Base-by-base conservation (phyloP, 2,329 filamentous ascomycete genomes). In the Colletotrichum shisoi region DNA sequence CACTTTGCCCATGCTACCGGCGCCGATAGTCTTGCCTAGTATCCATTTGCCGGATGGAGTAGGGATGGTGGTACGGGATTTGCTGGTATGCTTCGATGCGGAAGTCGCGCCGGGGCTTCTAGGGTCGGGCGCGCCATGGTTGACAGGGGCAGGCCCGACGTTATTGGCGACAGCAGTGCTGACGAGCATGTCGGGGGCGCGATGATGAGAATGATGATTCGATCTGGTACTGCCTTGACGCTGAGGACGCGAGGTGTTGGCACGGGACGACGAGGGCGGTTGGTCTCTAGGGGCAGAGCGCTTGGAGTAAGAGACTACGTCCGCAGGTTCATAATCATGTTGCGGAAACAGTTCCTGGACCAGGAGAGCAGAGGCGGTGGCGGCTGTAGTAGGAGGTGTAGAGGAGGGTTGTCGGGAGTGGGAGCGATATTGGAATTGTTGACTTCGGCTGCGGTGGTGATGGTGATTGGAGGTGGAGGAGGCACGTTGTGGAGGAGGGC, bases 1-100 rank as follows among this genome's bases (percentile, higher is more conserved):
- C 70, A 99, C 95, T 79, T 98, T 98, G 71, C 95, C 95, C 95
- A 99, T 99, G 78, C 94, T 98, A 57, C 95, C 95, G 60, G 94
- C 93, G 68, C 95, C 95, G 74, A 99, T 95, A 3, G 95, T 98
- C 83, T 98, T 98, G 67, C 94, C 94, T 59, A 99, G 83, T 63
- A 93, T 89, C 93, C 94, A 99, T 82, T 94, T 93, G 65, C 95
- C 95, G 13, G 94, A 93, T 53, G 91, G 89, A 3, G 94, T 93
- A 58, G 91, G 92, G 76, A 99, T 96, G 46, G 92, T 94, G 13
- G 94, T 97, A 73, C 88, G 84, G 62, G 87, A 84, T 71, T 85
- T 85, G 67, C 83, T 81, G n/a, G 57, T 59, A 71, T 83, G 83
- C 72, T 84, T 84, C 54, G 82, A 77, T 51, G 80, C 79, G 13